Conservation (phyloP, 306 rosid genomes). For the Gastrolobium bilobum region DNA sequence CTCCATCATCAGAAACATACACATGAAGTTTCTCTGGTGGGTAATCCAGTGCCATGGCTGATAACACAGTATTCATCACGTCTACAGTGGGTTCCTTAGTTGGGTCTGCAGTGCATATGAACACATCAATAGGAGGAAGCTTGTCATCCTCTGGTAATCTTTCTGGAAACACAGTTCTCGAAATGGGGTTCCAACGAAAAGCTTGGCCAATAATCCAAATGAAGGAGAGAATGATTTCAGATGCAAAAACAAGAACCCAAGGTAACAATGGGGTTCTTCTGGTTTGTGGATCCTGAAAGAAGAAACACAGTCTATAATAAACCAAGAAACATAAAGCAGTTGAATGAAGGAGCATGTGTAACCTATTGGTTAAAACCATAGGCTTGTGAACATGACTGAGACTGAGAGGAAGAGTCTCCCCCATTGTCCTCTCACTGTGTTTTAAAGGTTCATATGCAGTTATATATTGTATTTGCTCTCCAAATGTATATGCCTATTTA, state of each 20-base stretch:
- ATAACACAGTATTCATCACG: conserved; percentile 81
- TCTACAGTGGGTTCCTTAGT: conserved; percentile 70
- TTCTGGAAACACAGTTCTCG: conserved; percentile 64
- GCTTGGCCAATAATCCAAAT: conserved; percentile 72
- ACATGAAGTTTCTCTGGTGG: conserved; percentile 74
- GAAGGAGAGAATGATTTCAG: conserved; percentile 72
- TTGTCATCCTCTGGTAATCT: conserved; percentile 64
- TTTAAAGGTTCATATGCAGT: conserved; percentile 15
- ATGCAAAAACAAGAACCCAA: conserved; percentile 63
- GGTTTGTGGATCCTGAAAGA: conserved; percentile 50
- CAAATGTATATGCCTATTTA: too few relatives aligned
- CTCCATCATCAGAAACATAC: conserved; percentile 82
- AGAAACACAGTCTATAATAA: conserved; percentile 60
- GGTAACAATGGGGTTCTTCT: conserved; percentile 48
- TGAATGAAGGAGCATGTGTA: conserved; percentile 61
- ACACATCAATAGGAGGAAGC: conserved; percentile 72
- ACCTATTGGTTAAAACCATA: conserved; percentile 56
- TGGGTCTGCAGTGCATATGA: conserved; percentile 79
- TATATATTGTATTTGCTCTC: conserved; percentile 9
- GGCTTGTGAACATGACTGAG: conserved; percentile 57
- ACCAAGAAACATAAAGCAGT: conserved; percentile 62
- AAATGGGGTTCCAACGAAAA: conserved; percentile 64
- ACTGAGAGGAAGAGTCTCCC: conserved; percentile 54
- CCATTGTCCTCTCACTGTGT: conserved; percentile 49
- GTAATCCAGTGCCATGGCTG: conserved; percentile 82